Evolutionary conservation across 352 stramenopile species (phyloP).

Genomic region (Phytophthora sansomeana): DNA sequence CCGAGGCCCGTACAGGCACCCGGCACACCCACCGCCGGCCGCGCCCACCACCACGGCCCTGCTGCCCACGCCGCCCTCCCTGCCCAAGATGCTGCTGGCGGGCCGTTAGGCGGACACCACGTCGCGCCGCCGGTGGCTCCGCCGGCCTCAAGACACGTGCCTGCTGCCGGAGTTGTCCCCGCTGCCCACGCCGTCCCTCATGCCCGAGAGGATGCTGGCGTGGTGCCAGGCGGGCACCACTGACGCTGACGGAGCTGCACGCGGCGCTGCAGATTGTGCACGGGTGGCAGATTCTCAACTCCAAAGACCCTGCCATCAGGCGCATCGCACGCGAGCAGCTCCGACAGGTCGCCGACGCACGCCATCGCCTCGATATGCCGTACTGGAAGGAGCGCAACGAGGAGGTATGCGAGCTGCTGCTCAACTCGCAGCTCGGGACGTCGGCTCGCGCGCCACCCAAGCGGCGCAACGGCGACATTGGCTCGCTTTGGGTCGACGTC

Average conservation of each 20-base stretch:
- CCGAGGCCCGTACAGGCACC: no score
- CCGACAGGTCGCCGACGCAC: conserved; percentile 6
- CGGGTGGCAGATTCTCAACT: conserved; percentile 25
- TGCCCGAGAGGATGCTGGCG: no score
- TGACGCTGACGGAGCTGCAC: conserved; percentile 17
- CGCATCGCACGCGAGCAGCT: conserved; percentile 19
- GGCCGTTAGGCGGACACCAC: no score
- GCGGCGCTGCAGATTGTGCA: conserved; percentile 8
- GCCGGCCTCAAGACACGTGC: no score
- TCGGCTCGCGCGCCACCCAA: background rate
- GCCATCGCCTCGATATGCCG: background rate
- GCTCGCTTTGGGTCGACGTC: background rate
- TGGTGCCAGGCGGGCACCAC: background rate
- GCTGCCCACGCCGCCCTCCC: no score
- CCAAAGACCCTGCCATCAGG: conserved; percentile 1
- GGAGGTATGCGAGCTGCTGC: background rate
- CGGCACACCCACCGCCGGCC: no score
- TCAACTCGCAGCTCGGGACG: background rate
- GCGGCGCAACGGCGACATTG: background rate
- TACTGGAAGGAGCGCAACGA: background rate
- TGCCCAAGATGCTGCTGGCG: no score
- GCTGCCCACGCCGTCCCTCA: no score
- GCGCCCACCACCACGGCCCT: no score
- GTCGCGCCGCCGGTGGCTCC: no score
- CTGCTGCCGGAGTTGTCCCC: no score